phyloP scores from a whole-genome alignment of 345 rosid species.

The Citrus unshiu region DNA sequence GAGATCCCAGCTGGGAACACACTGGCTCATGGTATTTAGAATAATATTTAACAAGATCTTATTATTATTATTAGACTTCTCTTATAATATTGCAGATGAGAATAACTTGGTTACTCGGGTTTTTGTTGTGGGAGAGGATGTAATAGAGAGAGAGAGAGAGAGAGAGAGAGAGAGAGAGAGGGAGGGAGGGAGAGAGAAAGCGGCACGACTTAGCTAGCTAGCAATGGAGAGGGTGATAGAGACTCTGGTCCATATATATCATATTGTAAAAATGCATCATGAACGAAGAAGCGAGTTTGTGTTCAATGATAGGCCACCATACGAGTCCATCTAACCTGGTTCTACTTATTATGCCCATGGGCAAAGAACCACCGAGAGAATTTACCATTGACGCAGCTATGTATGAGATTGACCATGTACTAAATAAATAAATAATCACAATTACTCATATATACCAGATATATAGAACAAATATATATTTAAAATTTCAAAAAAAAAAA shows the following conservation, averaged over 20 bases:
- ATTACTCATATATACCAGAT: too few relatives aligned
- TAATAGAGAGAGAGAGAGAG: too few relatives aligned
- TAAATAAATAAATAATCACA: too few relatives aligned
- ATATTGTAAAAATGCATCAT: not conserved
- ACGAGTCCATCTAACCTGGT: not conserved
- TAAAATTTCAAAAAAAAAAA: too few relatives aligned
- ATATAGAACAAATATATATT: too few relatives aligned
- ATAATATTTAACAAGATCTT: not conserved
- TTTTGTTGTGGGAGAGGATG: too few relatives aligned
- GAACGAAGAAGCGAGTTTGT: not conserved
- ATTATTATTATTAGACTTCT: too few relatives aligned
- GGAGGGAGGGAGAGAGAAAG: too few relatives aligned
- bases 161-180: too few relatives aligned
- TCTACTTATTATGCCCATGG: not conserved
- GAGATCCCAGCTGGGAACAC: slow-evolving; percentile 79
- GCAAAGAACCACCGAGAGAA: not conserved
- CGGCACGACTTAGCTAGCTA: too few relatives aligned
- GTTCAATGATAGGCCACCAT: not conserved
- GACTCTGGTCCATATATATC: slow-evolving; percentile 22
- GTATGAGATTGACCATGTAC: not conserved
- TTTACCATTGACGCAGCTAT: not conserved
- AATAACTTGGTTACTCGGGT: too few relatives aligned
- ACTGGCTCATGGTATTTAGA: slow-evolving; percentile 55
- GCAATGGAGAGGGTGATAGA: not conserved
- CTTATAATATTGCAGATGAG: too few relatives aligned